Evolutionary conservation across 129 eudicot genomes (phyloP).

Genomic region (Flaveria bidentis): DNA sequence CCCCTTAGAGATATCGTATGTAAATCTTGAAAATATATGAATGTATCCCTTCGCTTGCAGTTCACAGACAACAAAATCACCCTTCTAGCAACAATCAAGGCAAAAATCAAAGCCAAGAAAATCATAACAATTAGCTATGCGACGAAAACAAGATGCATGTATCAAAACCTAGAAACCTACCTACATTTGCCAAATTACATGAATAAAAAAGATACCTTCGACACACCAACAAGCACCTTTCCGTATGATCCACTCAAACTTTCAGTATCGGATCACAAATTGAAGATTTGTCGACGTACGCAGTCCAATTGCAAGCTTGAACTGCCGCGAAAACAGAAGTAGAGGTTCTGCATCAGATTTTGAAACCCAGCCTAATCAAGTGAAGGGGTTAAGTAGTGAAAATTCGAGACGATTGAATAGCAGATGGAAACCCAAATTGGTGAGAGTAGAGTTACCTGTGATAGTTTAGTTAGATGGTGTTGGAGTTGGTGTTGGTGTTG

Average conservation of each 20-base stretch:
- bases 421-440: conserved; percentile 6
- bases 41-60: not conserved
- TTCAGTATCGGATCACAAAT: not conserved
- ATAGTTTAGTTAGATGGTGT: no score
- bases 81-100: no score
- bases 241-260: not conserved
- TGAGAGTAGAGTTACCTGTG: conserved; percentile 11
- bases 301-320: not conserved
- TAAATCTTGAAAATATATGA: not conserved
- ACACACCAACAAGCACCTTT: not conserved
- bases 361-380: conserved; percentile 18
- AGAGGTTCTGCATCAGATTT: not conserved
- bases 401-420: not conserved
- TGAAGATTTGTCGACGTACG: not conserved
- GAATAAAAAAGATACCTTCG: not conserved
- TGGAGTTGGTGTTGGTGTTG: not conserved
- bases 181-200: conserved; percentile 4
- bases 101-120: not conserved
- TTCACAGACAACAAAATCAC: no score
- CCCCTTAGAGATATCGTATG: not conserved
- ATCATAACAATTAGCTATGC: not conserved
- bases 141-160: not conserved
- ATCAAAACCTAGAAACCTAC: conserved; percentile 24
- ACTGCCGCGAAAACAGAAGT: not conserved
- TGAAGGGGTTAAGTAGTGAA: conserved; percentile 8